Conservation (phyloP, 2,329 filamentous ascomycete species). For the Aspergillus fijiensis region DNA sequence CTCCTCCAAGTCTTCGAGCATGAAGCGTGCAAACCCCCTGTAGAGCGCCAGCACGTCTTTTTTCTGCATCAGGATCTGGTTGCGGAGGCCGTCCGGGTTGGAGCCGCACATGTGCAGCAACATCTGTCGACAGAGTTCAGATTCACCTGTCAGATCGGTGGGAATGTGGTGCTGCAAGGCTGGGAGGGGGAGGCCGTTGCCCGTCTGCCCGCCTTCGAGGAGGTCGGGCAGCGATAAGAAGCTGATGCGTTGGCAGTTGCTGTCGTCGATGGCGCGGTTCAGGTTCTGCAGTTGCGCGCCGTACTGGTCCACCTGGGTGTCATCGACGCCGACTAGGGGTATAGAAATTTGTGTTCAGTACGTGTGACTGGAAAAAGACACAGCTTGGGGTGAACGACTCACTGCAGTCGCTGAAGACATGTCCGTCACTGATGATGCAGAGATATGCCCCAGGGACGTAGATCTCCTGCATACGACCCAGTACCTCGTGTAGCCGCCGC, state of each 20-base stretch:
- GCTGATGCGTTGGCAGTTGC: not conserved
- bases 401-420: constrained; percentile 47
- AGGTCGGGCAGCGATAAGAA: constrained; percentile 9
- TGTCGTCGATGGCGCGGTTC: constrained; percentile 25
- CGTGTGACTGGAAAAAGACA: not conserved
- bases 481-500: constrained; percentile 31
- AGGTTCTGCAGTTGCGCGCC: constrained; percentile 40
- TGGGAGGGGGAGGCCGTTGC: too few relatives aligned
- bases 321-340: constrained; percentile 42
- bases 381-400: constrained; percentile 13
- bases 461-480: constrained; percentile 29
- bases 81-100: constrained; percentile 20
- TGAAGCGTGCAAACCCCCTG: constrained; percentile 39
- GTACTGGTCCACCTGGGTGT: constrained; percentile 44
- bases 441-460: constrained; percentile 37
- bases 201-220: not conserved
- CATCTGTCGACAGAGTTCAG: not conserved
- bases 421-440: constrained; percentile 44
- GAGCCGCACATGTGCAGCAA: not conserved
- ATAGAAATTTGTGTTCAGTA: not conserved
- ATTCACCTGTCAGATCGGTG: too few relatives aligned
- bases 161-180: too few relatives aligned
- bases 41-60: constrained; percentile 33
- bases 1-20: constrained; percentile 35
- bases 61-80: constrained; percentile 30